Evolutionary conservation across 176 grass and related monocot species (phyloP), one percentile per base, ranked within the genome.

Genomic region (Carex scoparia): DNA sequence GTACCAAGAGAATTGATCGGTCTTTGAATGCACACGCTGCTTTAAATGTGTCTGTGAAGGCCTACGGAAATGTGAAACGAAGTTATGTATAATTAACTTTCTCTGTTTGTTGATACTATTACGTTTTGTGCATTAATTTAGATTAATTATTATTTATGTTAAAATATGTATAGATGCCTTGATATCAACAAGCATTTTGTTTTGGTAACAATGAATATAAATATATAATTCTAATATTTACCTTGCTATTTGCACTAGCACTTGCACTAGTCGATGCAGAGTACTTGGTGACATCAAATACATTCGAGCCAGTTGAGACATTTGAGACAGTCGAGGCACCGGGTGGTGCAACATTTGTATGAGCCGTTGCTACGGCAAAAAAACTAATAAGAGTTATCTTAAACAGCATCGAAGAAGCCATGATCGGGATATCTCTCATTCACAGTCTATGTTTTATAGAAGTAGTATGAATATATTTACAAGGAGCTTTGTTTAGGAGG

Each of bases 231-330:
- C 1, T 7, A 74, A 85, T 9, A 27, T 23, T 38, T 75, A 85
- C 83, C 66, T 85, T 85, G 83, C 83, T 85, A 61, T 85, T 85
- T 19, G 15, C 83, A 44, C 66, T 65, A 6, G 68, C 51, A 16
- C 46, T 85, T 27, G 83, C 83, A 62, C 53, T 71, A 7, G 19
- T 33, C 0, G 83, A 85, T 27, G 83, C 83, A 13, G 53, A 57
- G 65, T 75, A 85, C 13, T 85, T 85, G 67, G 83, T 85, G 3
- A 85, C 68, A 9, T 85, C 83, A 63, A 85, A 85, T 46, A 76
- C 30, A 42, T 82, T 82, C 23, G 79, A 27, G 37, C 60, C 79
- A 49, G 60, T 15, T 14, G 79, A 49, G 31, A 7, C n/a, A 82
- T 7, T 15, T 2, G 57, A 64, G 58, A 6, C 27, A 16, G 30